Conservation (phyloP, 768 basidiomycete genomes). For the Cytidiella melzeri region DNA sequence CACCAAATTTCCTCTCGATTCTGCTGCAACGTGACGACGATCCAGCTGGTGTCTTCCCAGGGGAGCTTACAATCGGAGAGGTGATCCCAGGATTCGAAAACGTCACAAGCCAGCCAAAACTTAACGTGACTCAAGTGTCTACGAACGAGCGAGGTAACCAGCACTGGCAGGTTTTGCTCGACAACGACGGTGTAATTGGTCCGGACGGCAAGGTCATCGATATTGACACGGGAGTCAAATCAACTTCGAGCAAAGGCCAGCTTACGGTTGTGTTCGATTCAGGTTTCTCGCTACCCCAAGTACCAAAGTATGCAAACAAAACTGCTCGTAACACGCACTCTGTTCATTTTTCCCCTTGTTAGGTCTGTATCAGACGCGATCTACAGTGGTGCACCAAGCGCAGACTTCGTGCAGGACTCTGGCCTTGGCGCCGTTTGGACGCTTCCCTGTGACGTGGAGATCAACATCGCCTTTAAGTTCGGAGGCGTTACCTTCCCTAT, state of each 20-base stretch:
- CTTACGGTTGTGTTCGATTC: slow-evolving; percentile 62
- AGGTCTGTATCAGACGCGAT: slow-evolving; percentile 53
- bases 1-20: slow-evolving; percentile 57
- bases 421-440: slow-evolving; percentile 46
- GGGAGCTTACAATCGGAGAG: slow-evolving; percentile 60
- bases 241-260: slow-evolving; percentile 37
- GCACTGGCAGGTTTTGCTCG: slow-evolving; percentile 62
- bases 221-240: slow-evolving; percentile 37
- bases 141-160: slow-evolving; percentile 35
- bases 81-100: slow-evolving; percentile 41
- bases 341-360: slow-evolving; percentile 13
- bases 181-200: slow-evolving; percentile 55
- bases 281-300: slow-evolving; percentile 63
- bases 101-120: slow-evolving; percentile 44
- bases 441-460: slow-evolving; percentile 55
- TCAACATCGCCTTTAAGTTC: slow-evolving; percentile 63
- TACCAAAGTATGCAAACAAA: slow-evolving; percentile 37
- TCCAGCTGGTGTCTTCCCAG: slow-evolving; percentile 44
- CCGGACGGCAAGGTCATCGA: slow-evolving; percentile 48
- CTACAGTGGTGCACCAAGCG: slow-evolving; percentile 49
- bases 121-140: slow-evolving; percentile 39
- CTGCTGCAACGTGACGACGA: slow-evolving; percentile 57
- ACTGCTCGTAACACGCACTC: slow-evolving; percentile 1
- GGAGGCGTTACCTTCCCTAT: slow-evolving; percentile 50
- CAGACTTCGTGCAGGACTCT: slow-evolving; percentile 36